phyloP scores from a whole-genome alignment of 2,329 filamentous ascomycete species.

The Botrytis elliptica region DNA sequence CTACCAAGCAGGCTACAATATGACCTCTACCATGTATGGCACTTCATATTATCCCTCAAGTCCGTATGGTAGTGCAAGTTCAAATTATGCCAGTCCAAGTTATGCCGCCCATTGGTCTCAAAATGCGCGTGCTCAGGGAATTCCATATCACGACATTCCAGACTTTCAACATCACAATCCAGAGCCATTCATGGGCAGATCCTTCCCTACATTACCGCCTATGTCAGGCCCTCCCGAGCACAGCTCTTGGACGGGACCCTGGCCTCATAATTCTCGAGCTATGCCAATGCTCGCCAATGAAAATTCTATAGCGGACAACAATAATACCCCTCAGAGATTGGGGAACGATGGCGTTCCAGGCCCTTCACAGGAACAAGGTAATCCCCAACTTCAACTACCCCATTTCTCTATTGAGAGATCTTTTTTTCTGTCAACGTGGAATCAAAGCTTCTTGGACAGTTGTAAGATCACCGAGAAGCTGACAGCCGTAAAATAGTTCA shows the following conservation, averaged over 20 bases:
- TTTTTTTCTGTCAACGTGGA: not conserved
- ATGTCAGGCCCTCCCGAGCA: not conserved
- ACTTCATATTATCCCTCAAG: not conserved
- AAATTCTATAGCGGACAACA: not conserved
- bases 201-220: conserved; percentile 2
- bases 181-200: not conserved
- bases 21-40: not conserved
- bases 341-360: not conserved
- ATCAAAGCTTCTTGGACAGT: not conserved
- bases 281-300: not conserved
- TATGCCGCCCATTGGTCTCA: conserved; percentile 11
- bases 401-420: not conserved
- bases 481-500: conserved; percentile 2
- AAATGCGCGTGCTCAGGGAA: not conserved
- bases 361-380: conserved; percentile 2
- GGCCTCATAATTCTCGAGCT: not conserved
- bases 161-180: not conserved
- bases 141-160: not conserved
- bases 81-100: not conserved
- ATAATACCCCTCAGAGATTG: not conserved
- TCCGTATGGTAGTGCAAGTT: not conserved
- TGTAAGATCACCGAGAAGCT: not conserved
- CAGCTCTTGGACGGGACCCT: not conserved
- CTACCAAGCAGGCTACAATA: not conserved
- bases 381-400: not conserved